Percentiles rank a stretch among this genome's conserved stretches.
Evolutionary conservation across 306 rosid species (phyloP).

Genomic region (Ziziphus jujuba): DNA sequence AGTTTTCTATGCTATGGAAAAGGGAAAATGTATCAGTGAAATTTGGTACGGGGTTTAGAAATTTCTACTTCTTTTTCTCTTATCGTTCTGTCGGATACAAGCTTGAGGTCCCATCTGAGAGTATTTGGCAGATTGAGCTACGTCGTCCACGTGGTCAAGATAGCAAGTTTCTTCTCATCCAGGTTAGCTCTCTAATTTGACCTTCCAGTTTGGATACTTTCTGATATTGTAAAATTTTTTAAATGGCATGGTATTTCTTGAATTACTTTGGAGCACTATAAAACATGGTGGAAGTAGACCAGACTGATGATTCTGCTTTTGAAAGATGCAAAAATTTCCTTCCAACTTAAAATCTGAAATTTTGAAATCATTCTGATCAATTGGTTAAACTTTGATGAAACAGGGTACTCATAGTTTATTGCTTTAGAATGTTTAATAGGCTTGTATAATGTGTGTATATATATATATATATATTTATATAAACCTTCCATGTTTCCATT

Average conservation of each 20-base stretch:
- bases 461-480: too few relatives aligned
- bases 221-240: background rate
- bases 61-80: slow-evolving; percentile 32
- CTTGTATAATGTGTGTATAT: too few relatives aligned
- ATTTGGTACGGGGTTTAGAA: slow-evolving; percentile 37
- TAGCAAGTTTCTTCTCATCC: background rate
- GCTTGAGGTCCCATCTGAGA: slow-evolving; percentile 49
- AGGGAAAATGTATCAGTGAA: slow-evolving; percentile 33
- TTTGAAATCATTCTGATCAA: background rate
- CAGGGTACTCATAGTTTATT: too few relatives aligned
- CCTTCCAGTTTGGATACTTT: too few relatives aligned
- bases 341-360: background rate
- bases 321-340: background rate
- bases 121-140: slow-evolving; percentile 44
- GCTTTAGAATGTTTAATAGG: too few relatives aligned
- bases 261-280: background rate
- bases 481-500: too few relatives aligned
- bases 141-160: slow-evolving; percentile 17
- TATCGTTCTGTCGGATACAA: slow-evolving; percentile 31
- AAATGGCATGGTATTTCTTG: background rate
- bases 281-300: too few relatives aligned
- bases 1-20: slow-evolving; percentile 53
- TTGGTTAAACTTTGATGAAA: too few relatives aligned
- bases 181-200: background rate
- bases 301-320: too few relatives aligned